Evolutionary conservation across 805 yeast species (phyloP).

Genomic region (Candida arabinofermentans): DNA sequence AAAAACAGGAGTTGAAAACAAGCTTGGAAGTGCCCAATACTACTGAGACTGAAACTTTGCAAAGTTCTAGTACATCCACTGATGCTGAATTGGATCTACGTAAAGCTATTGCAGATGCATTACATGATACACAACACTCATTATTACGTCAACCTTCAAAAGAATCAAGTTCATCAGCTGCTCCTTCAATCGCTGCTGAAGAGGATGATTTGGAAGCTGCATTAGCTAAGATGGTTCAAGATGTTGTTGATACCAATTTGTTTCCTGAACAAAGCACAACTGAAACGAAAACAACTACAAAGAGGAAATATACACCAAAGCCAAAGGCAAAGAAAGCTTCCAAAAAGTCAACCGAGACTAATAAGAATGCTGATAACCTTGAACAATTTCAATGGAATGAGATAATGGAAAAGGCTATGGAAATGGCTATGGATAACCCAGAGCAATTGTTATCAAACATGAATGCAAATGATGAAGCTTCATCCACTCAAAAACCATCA

Average conservation of each 20-base stretch:
- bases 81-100: slow-evolving; percentile 16
- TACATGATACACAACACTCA: slow-evolving; percentile 6
- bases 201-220: slow-evolving; percentile 47
- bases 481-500: neutral
- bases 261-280: slow-evolving; percentile 6
- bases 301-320: slow-evolving; percentile 3
- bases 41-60: neutral
- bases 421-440: slow-evolving; percentile 70
- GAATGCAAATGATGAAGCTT: slow-evolving; percentile 15
- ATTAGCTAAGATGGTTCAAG: slow-evolving; percentile 51
- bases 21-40: no score
- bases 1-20: neutral
- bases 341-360: slow-evolving; percentile 1
- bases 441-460: slow-evolving; percentile 35
- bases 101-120: slow-evolving; percentile 17
- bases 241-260: slow-evolving; percentile 40
- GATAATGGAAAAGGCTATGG: slow-evolving; percentile 72
- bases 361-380: slow-evolving; percentile 28
- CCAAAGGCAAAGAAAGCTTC: slow-evolving; percentile 1
- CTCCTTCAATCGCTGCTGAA: slow-evolving; percentile 5
- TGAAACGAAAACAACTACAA: neutral
- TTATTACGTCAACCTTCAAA: neutral
- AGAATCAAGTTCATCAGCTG: neutral
- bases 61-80: neutral
- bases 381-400: slow-evolving; percentile 59